phyloP scores from a whole-genome alignment of 768 basidiomycete genomes.

The Russula olivacea region DNA sequence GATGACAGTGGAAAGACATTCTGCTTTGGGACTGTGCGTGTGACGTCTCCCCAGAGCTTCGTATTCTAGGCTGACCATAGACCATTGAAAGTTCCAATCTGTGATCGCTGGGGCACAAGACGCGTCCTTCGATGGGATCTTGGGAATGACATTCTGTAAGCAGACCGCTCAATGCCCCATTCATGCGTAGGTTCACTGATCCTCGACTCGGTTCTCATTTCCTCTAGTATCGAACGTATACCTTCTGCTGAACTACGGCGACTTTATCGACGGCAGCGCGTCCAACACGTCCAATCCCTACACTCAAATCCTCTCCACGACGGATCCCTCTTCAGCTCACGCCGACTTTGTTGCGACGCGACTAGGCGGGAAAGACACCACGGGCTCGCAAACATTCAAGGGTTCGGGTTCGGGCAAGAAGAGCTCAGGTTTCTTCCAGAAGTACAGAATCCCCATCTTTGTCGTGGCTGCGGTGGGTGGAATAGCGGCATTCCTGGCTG shows the following conservation, averaged over 20 bases:
- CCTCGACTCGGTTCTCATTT: not conserved
- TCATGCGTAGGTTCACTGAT: not conserved
- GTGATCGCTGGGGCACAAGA: constrained; percentile 48
- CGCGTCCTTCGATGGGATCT: constrained; percentile 53
- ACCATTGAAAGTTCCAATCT: constrained; percentile 57
- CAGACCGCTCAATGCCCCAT: constrained; percentile 2
- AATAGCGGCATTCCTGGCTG: not conserved
- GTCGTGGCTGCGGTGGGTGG: not conserved
- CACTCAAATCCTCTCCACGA: constrained; percentile 56
- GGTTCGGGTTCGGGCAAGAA: not conserved
- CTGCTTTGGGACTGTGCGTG: constrained; percentile 35
- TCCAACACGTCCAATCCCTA: constrained; percentile 42
- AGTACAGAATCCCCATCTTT: constrained; percentile 9
- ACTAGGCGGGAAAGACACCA: constrained; percentile 9
- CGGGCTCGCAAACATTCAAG: not conserved
- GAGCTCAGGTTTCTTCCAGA: constrained; percentile 2
- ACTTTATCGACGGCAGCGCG: constrained; percentile 44
- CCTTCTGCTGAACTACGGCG: constrained; percentile 55
- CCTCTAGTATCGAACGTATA: constrained; percentile 59
- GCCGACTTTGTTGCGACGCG: constrained; percentile 13
- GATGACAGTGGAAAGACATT: constrained; percentile 26
- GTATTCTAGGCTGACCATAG: not conserved
- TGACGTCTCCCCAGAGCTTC: not conserved
- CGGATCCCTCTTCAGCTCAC: constrained; percentile 29
- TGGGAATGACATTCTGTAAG: constrained; percentile 70